Base-by-base conservation (phyloP, 306 rosid genomes). In the Malus orientalis region DNA sequence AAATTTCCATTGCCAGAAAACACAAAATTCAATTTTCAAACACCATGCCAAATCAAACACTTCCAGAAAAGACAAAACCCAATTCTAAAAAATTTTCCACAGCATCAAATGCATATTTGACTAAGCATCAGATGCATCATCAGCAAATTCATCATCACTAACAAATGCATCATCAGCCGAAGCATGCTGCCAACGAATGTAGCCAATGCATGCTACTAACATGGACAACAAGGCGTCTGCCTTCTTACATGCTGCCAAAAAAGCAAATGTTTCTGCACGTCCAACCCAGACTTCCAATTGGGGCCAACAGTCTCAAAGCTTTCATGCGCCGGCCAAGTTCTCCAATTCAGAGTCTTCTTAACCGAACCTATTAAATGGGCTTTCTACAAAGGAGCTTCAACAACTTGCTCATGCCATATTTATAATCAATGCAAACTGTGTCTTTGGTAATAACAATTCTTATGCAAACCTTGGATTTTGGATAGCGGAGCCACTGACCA, bases 401-500 rank as follows among this genome's bases (percentile, higher is more conserved):
- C 27, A 76, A 3, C 30, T 51, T 64, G 66, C 71, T n/a, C 66
- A 66, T n/a, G 53, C 54, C 12, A 4, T 76, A n/a, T 76, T 66
- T 5, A 47, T 45, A 38, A 76, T 76, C 38, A 76, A 64, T 33
- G 64, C 13, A 71, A 71, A 30, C 14, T 15, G 1, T 71, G 14
- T 23, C 11, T 19, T 40, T 5, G 33, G 81, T 38, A 71, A 55
- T 55, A 33, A 22, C 30, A 33, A 54, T 55, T 23, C 69, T 6
- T 74, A 59, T 27, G 23, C 69, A 61, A 61, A 4, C 73, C 66
- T 66, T 76, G 54, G 40, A 76, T 76, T 66, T 61, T 62, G 40
- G 29, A 74, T 29, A 74, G 70, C 7, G 47, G 61, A 62, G 78
- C 78, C 29, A 74, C n/a, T 13, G 16, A 82, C 40, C 79, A 82